phyloP scores from a whole-genome alignment of 2,329 filamentous ascomycete species.

The Hymenoscyphus fructigenus region DNA sequence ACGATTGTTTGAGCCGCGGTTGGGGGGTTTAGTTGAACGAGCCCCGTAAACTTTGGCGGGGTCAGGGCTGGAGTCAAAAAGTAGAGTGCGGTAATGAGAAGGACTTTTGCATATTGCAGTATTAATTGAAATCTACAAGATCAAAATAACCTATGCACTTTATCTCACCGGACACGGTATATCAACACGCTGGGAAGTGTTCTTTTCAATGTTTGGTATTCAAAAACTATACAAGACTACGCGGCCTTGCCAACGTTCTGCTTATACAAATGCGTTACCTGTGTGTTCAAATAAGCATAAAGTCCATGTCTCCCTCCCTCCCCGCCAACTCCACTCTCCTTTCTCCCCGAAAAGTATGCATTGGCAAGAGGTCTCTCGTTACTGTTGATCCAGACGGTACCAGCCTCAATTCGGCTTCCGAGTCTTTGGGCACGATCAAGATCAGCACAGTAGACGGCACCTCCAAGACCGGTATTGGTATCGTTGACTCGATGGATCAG shows the following conservation, averaged over 20 bases:
- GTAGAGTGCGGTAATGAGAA: too few species aligned
- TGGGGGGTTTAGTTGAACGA: too few species aligned
- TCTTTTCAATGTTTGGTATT: not conserved
- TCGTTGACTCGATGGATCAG: conserved; percentile 56
- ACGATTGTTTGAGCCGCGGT: too few species aligned
- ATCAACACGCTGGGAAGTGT: not conserved
- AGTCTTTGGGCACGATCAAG: conserved; percentile 50
- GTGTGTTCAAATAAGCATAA: conserved; percentile 31
- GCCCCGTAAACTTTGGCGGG: too few species aligned
- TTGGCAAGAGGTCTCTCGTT: conserved; percentile 47
- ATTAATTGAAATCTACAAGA: too few species aligned
- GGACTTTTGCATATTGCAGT: too few species aligned
- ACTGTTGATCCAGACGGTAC: conserved; percentile 61
- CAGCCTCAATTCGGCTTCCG: conserved; percentile 54
- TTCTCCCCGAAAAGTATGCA: conserved; percentile 39
- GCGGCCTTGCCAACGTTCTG: conserved; percentile 20
- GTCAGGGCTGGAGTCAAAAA: too few species aligned
- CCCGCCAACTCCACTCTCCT: conserved; percentile 38
- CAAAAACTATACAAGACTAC: not conserved
- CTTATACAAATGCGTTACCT: conserved; percentile 27
- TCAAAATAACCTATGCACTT: too few species aligned
- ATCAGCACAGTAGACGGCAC: conserved; percentile 58
- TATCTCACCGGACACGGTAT: not conserved
- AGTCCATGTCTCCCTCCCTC: conserved; percentile 36
- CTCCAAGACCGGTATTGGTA: conserved; percentile 52